Conservation (phyloP, 169 alveolate species). For the Eimeria zaria region DNA sequence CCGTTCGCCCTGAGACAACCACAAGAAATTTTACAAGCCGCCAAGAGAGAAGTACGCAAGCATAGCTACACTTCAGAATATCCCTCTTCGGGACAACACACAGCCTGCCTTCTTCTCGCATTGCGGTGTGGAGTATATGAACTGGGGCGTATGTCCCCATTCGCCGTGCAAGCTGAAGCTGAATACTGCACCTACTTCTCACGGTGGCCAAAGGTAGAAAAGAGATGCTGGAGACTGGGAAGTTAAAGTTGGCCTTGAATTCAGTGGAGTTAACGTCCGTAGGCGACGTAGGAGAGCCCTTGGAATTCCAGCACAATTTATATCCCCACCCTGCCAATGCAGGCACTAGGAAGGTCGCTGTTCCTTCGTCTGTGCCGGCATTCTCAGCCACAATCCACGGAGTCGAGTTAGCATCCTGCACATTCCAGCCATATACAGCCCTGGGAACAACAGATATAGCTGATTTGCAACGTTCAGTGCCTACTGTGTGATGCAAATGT, state of each 20-base stretch:
- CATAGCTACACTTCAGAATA: not conserved
- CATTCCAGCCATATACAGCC: not conserved
- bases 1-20: not conserved
- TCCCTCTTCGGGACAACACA: not conserved
- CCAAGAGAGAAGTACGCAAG: not conserved
- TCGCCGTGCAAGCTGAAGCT: not conserved
- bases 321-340: not conserved
- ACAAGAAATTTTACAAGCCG: not conserved
- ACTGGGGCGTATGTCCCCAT: not conserved
- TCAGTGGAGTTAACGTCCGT: not conserved
- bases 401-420: constrained; percentile 19
- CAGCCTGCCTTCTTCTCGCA: not conserved
- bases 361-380: not conserved
- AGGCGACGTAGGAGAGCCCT: not conserved
- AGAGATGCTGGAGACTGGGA: not conserved
- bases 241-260: not conserved
- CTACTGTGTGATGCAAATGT: not conserved
- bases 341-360: constrained; percentile 30
- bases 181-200: constrained; percentile 2
- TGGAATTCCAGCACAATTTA: constrained; percentile 38
- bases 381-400: not conserved
- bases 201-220: constrained; percentile 20
- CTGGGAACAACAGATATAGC: not conserved
- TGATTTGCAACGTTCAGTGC: not conserved
- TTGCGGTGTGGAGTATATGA: not conserved